Evolutionary conservation across 2,329 filamentous ascomycete genomes (phyloP).

Genomic region (Colletotrichum sp.): DNA sequence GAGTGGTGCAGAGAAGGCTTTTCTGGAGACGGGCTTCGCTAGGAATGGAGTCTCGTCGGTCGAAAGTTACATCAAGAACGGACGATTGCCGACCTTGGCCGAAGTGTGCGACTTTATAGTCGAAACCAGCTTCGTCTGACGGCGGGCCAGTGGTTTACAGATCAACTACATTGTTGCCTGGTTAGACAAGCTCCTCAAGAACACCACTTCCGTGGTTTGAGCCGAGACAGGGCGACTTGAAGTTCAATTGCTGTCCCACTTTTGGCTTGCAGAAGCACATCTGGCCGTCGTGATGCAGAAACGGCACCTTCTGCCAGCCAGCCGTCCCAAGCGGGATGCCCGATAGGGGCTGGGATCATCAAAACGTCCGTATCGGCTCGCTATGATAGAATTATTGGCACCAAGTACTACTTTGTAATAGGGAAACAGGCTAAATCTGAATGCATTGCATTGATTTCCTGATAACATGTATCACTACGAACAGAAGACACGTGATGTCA

Average conservation of each 20-base stretch:
- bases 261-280: background rate
- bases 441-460: background rate
- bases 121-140: constrained; percentile 47
- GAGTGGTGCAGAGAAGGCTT: constrained; percentile 58
- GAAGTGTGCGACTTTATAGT: constrained; percentile 53
- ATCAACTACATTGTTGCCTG: background rate
- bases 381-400: background rate
- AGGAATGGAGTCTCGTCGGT: constrained; percentile 29
- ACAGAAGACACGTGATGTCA: background rate
- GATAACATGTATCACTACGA: background rate
- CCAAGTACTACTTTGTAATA: background rate
- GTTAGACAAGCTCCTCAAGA: background rate
- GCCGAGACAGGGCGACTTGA: background rate
- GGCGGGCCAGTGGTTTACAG: background rate
- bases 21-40: constrained; percentile 60
- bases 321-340: background rate
- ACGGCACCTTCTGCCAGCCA: background rate
- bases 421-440: background rate
- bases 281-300: background rate
- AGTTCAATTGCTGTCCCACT: background rate
- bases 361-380: background rate
- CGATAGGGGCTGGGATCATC: background rate
- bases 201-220: background rate
- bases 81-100: constrained; percentile 40
- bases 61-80: constrained; percentile 35